Percentiles rank a stretch among this genome's conserved stretches.
Conservation (phyloP, 23 red algal species). For the Chondrus crispus region DNA sequence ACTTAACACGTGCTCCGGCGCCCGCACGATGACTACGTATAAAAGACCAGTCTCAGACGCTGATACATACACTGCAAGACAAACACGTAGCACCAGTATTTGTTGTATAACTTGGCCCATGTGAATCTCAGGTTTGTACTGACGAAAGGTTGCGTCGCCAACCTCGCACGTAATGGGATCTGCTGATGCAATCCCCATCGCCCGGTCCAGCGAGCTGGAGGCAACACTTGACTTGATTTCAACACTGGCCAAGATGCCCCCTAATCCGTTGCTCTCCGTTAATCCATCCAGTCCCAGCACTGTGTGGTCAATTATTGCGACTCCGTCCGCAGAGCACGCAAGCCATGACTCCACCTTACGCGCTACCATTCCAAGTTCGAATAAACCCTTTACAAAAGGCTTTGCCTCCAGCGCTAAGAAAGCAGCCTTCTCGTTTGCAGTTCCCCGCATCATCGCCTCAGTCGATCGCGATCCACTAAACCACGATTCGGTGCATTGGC, state of each 20-base stretch:
- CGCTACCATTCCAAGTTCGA: not conserved
- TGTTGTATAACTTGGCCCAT: slow-evolving; percentile 14
- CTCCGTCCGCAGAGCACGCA: not conserved
- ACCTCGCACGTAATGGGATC: not conserved
- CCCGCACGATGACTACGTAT: not conserved
- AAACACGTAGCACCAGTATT: slow-evolving; percentile 2
- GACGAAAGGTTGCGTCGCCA: not conserved
- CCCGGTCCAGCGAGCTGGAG: not conserved
- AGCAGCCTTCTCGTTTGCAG: not conserved
- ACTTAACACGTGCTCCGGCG: not conserved
- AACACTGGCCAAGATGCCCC: not conserved
- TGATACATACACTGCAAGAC: not conserved
- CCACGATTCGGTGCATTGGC: not conserved
- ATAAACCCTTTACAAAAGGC: not conserved
- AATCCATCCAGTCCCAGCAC: not conserved
- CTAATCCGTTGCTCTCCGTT: not conserved
- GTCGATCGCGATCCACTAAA: not conserved
- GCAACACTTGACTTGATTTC: slow-evolving; percentile 40
- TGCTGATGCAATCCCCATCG: not conserved
- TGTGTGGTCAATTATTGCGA: not conserved
- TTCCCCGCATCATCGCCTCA: slow-evolving; percentile 7
- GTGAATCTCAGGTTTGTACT: not conserved
- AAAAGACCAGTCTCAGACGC: not conserved
- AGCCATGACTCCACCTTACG: not conserved
- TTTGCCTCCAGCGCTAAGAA: not conserved